These are phyloP conservation scores for Blastocystis sp. DNA, from an alignment of 352 stramenopile species.

Conservation along the genomic window DNA sequence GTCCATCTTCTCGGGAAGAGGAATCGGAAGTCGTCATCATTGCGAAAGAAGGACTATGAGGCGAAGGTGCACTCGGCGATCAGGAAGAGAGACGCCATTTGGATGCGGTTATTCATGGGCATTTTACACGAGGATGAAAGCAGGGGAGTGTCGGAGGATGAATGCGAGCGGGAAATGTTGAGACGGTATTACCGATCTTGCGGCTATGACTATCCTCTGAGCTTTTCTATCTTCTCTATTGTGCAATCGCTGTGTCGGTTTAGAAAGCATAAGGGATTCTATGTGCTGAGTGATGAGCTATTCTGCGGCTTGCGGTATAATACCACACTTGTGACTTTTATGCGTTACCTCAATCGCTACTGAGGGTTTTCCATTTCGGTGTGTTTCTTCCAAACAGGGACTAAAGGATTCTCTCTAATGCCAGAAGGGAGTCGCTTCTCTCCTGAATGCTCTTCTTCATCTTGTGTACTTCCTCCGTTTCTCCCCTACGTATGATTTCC, in stretches of 20 bases:
- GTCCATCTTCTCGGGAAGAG: neutral
- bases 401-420: neutral
- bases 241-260: neutral
- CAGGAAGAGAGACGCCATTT: neutral
- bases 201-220: neutral
- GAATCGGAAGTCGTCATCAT: neutral
- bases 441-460: neutral
- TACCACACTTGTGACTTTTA: neutral
- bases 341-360: neutral
- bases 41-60: neutral
- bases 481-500: neutral
- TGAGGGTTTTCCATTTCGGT: slow-evolving; percentile 1
- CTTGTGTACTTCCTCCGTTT: neutral
- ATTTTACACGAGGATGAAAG: neutral
- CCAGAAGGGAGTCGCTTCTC: neutral
- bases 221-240: neutral
- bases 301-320: neutral
- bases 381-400: slow-evolving; percentile 35
- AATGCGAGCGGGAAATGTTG: neutral
- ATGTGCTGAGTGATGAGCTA: neutral
- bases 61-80: neutral
- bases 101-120: neutral
- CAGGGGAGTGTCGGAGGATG: neutral
- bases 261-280: neutral
- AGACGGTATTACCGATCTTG: neutral